These are phyloP conservation scores for Sporisorium scitamineum DNA, from an alignment of 1,284 basidiomycete genomes.

Conservation along the genomic window DNA sequence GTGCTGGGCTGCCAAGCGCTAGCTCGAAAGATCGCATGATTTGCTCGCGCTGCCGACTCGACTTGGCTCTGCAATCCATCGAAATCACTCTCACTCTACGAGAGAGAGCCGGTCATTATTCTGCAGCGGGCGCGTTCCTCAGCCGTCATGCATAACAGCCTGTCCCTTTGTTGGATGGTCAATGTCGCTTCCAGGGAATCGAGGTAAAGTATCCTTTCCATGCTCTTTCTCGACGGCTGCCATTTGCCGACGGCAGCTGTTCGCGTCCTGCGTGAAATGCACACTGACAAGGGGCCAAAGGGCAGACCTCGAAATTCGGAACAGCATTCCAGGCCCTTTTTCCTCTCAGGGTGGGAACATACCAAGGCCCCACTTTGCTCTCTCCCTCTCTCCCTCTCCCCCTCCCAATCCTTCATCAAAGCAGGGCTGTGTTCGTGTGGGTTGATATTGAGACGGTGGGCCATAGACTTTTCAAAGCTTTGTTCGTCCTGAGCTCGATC, in stretches of 20 bases:
- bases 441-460: background rate
- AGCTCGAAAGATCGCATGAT: conserved; percentile 13
- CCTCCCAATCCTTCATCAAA: background rate
- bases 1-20: background rate
- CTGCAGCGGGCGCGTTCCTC: background rate
- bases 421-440: background rate
- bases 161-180: too few species aligned
- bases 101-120: conserved; percentile 1
- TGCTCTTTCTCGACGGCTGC: background rate
- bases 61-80: background rate
- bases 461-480: background rate
- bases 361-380: background rate
- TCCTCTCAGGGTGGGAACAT: background rate
- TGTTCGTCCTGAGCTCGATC: background rate
- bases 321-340: conserved; percentile 14
- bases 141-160: background rate
- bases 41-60: too few species aligned
- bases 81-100: too few species aligned
- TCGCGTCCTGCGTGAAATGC: background rate
- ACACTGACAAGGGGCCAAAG: background rate
- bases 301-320: conserved; percentile 15
- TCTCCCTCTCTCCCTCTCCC: background rate
- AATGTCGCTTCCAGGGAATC: background rate
- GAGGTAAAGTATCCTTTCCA: background rate
- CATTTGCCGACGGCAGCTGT: background rate